A percentile compares a stretch with the other conserved stretches of the same genome.
phyloP scores from a whole-genome alignment of 1,284 basidiomycete genomes.

The Porogramme epimiltina region DNA sequence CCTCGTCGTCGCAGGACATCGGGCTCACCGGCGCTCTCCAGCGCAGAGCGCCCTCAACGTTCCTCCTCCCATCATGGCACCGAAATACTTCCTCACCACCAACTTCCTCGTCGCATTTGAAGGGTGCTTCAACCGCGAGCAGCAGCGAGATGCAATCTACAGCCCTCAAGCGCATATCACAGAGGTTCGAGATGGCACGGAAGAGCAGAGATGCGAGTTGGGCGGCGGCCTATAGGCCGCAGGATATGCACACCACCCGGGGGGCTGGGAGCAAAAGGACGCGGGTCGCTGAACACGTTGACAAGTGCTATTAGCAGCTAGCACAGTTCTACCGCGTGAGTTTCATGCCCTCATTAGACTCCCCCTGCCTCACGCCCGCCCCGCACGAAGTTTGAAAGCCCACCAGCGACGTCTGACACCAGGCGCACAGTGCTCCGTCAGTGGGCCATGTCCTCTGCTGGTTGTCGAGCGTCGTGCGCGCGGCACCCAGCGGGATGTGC shows the following conservation, averaged over 20 bases:
- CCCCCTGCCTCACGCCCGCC: slow-evolving; percentile 6
- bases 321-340: slow-evolving; percentile 27
- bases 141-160: slow-evolving; percentile 24
- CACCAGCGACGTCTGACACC: slow-evolving; percentile 10
- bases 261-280: slow-evolving; percentile 18
- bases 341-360: not conserved
- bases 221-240: slow-evolving; percentile 21
- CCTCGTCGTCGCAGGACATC: too few species aligned
- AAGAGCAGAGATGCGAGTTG: slow-evolving; percentile 24
- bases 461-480: slow-evolving; percentile 22
- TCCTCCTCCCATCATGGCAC: slow-evolving; percentile 9
- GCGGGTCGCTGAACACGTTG: slow-evolving; percentile 23
- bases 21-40: too few species aligned
- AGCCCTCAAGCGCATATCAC: slow-evolving; percentile 21
- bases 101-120: slow-evolving; percentile 26
- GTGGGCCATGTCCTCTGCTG: slow-evolving; percentile 18
- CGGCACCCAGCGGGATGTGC: slow-evolving; percentile 20
- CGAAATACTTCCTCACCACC: slow-evolving; percentile 24
- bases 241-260: slow-evolving; percentile 21
- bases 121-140: slow-evolving; percentile 20
- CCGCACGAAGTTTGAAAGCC: slow-evolving; percentile 5
- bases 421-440: slow-evolving; percentile 19
- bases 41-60: too few species aligned
- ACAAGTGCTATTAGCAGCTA: slow-evolving; percentile 30
- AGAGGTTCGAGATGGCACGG: slow-evolving; percentile 25